Evolutionary conservation across 768 basidiomycete species (phyloP), one percentile per base, ranked within the genome.

Genomic region (Flagelloscypha sp.): DNA sequence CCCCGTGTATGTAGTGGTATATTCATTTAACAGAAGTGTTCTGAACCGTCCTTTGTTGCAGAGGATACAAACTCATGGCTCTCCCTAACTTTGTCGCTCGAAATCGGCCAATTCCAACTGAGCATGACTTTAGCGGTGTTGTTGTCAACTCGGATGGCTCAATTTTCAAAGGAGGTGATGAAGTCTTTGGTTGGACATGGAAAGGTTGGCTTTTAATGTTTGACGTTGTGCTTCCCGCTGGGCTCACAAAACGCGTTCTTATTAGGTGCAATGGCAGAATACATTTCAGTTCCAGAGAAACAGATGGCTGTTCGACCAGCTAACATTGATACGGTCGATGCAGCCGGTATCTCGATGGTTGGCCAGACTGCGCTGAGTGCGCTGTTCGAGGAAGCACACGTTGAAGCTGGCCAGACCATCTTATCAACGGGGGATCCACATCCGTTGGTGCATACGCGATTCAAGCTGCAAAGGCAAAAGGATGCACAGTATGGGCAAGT

Each of bases 351-450:
- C 5, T 55, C 72, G 0, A 48, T 83, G n/a, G 70, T 72, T 1
- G 74, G 62, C 2, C 42, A 70, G 29, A 84, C 84, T 0, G 76
- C 80, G 0, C 67, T 74, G 38, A 68, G 76, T 41, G 69, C 62
- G 0, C 63, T 86, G 5, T 57, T 72, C 28, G 49, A 63, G 0
- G 49, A 60, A 1, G 70, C 59, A 1, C 59, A 68, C 19, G 50
- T 82, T n/a, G 69, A 81, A 48, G 47, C 59, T 16, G 75, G 71
- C 1, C 76, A 78, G 46, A 64, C 66, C 2, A 58, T 87, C 3
- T 70, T 86, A 60, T 88, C 47, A 78, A 82, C 37, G 83, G 83
- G 0, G 84, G 80, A 4, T 78, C 76, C 33, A 73, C 78, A 1
- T 57, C 74, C 9, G 79, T 84, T 1, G 84, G 84, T 4, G 58